Evolutionary conservation across 768 basidiomycete species (phyloP), one percentile per base, ranked within the genome.

Genomic region (Fomitopsis serialis): DNA sequence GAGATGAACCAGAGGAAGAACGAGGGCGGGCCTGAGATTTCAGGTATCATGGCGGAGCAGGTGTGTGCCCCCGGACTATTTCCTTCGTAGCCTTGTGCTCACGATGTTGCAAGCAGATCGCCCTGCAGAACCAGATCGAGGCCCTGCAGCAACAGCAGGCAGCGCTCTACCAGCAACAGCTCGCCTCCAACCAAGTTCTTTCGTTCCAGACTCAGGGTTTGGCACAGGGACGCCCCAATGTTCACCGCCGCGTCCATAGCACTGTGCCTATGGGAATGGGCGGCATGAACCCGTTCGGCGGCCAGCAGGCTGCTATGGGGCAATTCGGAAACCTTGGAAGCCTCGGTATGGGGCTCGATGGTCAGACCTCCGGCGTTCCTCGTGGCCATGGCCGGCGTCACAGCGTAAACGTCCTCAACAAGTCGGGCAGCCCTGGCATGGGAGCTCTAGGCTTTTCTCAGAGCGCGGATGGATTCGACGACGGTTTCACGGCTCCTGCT

Each of bases 21-120:
- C 32, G 84, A 88, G 45, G 79, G 77, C 51, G 67, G 69, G 23
- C 85, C 84, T 48, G 92, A 96, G 66, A 82, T 94, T 52, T 82
- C 81, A 32, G 89, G 89, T 23, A 88, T 95, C 53, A 94, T 98
- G 92, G 92, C 92, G 6, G 93, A 98, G 70, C 96, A 98, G 80
- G 93, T 92, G 59, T 56, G 73, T n/a, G 29, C 29, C 6, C 34
- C 24, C 42, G 21, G n/a, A 53, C 48, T 35, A 37, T 27, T 11
- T 17, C 17, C 36, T 43, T 29, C 11, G 22, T 32, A 53, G 37
- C 17, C 19, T 22, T 11, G 21, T 46, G 27, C 42, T 27, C 19
- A 53, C 45, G 6, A 19, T 24, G 23, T 36, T 34, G 25, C 32
- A 8, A 24, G 23, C 63, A 92, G 89, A 89, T 95, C 63, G 91